Conservation (phyloP, 768 basidiomycete genomes). For the Amanita exitialis region DNA sequence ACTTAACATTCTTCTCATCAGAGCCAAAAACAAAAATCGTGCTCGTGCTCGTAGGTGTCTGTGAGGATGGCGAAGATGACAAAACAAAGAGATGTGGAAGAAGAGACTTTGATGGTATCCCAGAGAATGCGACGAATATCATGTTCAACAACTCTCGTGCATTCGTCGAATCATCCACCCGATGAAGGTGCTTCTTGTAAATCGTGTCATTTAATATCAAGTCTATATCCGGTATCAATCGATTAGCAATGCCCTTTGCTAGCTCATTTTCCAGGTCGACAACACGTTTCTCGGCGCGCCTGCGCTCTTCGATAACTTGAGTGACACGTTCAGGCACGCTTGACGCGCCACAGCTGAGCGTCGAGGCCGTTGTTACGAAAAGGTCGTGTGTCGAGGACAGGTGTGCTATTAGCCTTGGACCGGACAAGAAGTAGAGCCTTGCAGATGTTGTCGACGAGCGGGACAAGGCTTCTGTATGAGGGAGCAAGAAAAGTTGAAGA, state of each 20-base stretch:
- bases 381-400: slow-evolving; percentile 47
- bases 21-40: slow-evolving; percentile 53
- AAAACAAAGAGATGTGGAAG: slow-evolving; percentile 38
- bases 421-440: slow-evolving; percentile 76
- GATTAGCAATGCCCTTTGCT: slow-evolving; percentile 35
- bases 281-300: slow-evolving; percentile 55
- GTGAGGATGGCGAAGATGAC: slow-evolving; percentile 53
- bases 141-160: slow-evolving; percentile 51
- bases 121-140: slow-evolving; percentile 38
- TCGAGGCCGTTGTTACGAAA: slow-evolving; percentile 45
- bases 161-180: slow-evolving; percentile 51
- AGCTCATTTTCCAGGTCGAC: slow-evolving; percentile 63
- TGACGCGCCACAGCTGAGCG: slow-evolving; percentile 57
- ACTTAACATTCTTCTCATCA: slow-evolving; percentile 50
- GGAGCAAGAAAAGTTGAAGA: slow-evolving; percentile 61
- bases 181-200: slow-evolving; percentile 42
- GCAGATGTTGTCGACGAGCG: slow-evolving; percentile 53
- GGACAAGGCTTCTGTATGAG: slow-evolving; percentile 57
- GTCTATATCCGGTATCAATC: slow-evolving; percentile 27
- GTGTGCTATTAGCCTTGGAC: slow-evolving; percentile 61
- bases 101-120: slow-evolving; percentile 13
- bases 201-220: slow-evolving; percentile 15
- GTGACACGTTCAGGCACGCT: slow-evolving; percentile 61
- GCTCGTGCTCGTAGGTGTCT: slow-evolving; percentile 35
- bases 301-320: slow-evolving; percentile 59